phyloP scores from a whole-genome alignment of 331 rosid species.

The Malus hybrid region DNA sequence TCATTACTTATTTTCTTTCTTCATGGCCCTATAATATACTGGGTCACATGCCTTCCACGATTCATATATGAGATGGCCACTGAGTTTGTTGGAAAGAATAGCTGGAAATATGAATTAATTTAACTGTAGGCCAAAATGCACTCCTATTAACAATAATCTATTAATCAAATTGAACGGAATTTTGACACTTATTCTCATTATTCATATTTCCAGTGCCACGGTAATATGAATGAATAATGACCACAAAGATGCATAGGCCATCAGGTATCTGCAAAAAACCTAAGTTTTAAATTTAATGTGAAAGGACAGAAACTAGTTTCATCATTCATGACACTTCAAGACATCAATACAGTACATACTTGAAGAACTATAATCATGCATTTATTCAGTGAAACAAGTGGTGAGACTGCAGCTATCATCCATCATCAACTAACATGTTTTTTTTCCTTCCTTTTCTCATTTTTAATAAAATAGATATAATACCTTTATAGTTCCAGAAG shows the following conservation, averaged over 20 bases:
- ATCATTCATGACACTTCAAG: not conserved
- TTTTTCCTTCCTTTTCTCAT: not conserved
- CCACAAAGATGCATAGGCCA: not conserved
- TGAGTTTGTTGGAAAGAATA: not conserved
- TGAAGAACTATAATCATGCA: not conserved
- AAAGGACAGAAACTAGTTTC: not conserved
- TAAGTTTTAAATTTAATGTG: not conserved
- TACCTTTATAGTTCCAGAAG: slow-evolving; percentile 61
- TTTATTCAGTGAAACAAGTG: not conserved
- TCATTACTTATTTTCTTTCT: not conserved
- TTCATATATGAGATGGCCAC: not conserved
- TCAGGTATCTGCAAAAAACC: not conserved
- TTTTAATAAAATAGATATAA: not conserved
- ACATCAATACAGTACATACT: not conserved
- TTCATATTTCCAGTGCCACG: not conserved
- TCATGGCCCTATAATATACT: not conserved
- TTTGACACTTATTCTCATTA: not conserved
- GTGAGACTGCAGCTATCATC: not conserved
- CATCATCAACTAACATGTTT: not conserved
- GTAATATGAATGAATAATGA: not conserved
- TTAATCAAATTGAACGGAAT: not conserved
- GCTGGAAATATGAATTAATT: not conserved
- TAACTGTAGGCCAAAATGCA: not conserved
- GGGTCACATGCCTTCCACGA: not conserved
- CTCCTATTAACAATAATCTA: not conserved